Evolutionary conservation across 495 filamentous ascomycete species (phyloP).

Genomic region (Apodospora peruviana): DNA sequence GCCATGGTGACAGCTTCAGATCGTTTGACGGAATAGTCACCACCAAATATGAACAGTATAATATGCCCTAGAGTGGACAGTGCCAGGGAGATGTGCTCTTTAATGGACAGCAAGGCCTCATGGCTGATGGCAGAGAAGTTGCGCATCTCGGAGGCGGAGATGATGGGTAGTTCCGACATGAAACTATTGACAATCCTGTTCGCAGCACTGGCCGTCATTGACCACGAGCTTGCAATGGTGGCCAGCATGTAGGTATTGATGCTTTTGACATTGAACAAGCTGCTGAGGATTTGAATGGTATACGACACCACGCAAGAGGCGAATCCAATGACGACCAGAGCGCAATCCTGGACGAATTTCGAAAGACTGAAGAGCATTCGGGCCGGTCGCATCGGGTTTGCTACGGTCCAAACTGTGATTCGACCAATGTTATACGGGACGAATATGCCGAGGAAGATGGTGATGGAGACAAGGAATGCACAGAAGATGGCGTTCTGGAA

Average conservation of each 20-base stretch:
- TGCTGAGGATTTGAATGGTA: constrained; percentile 7
- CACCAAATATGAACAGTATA: constrained; percentile 25
- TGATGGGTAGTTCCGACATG: constrained; percentile 29
- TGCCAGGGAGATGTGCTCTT: constrained; percentile 25
- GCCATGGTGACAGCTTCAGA: constrained; percentile 5
- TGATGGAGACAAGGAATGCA: constrained; percentile 79
- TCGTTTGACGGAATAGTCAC: constrained; percentile 25
- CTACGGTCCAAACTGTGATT: constrained; percentile 68
- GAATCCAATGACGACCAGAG: constrained; percentile 33
- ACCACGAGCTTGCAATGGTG: constrained; percentile 11
- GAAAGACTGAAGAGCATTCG: constrained; percentile 62
- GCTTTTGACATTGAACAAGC: constrained; percentile 14
- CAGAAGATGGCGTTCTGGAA: constrained; percentile 95
- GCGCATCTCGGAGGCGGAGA: constrained; percentile 37
- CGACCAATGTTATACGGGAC: constrained; percentile 89
- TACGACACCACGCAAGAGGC: constrained; percentile 15
- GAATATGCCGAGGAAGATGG: constrained; percentile 78
- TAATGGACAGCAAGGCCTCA: constrained; percentile 34
- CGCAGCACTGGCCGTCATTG: constrained; percentile 19
- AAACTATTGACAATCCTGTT: constrained; percentile 34
- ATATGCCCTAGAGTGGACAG: constrained; percentile 17
- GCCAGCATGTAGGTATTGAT: constrained; percentile 7
- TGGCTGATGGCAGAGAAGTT: constrained; percentile 46
- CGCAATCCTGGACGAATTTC: constrained; percentile 56
- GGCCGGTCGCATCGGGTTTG: constrained; percentile 72